Conservation (phyloP, 768 basidiomycete species). For the Lactarius sanguifluus region DNA sequence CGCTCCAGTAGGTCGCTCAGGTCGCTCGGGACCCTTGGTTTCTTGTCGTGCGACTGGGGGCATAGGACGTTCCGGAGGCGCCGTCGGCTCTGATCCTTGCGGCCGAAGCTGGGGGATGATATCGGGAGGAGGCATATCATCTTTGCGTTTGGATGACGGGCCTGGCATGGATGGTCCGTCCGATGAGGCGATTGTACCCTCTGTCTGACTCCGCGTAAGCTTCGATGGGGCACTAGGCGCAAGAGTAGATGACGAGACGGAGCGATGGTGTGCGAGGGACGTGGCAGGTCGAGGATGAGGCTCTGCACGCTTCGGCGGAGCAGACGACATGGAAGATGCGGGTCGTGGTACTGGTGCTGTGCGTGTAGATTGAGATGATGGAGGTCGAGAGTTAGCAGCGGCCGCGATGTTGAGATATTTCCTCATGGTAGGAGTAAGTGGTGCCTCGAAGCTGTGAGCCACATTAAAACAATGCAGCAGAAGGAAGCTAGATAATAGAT, state of each 20-base stretch:
- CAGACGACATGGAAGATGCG: slow-evolving; percentile 20
- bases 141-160: slow-evolving; percentile 11
- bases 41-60: neutral
- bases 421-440: slow-evolving; percentile 71
- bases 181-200: neutral
- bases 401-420: slow-evolving; percentile 29
- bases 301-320: slow-evolving; percentile 13
- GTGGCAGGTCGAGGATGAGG: slow-evolving; percentile 25
- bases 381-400: slow-evolving; percentile 22
- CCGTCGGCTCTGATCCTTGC: slow-evolving; percentile 1
- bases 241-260: slow-evolving; percentile 20
- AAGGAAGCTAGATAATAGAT: slow-evolving; percentile 16
- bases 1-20: slow-evolving; percentile 13
- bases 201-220: slow-evolving; percentile 19
- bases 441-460: slow-evolving; percentile 59
- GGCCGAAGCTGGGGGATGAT: slow-evolving; percentile 18
- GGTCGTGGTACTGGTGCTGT: slow-evolving; percentile 19
- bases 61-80: neutral
- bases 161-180: neutral
- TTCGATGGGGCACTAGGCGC: neutral
- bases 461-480: slow-evolving; percentile 20
- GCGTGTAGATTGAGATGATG: slow-evolving; percentile 24
- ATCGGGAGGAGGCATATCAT: slow-evolving; percentile 24
- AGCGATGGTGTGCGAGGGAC: slow-evolving; percentile 19
- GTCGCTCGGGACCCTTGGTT: neutral